Evolutionary conservation across 192 early-diverging fungal genomes (phyloP), one percentile per base, ranked within the genome.

Genomic region (Dissophora ornata): DNA sequence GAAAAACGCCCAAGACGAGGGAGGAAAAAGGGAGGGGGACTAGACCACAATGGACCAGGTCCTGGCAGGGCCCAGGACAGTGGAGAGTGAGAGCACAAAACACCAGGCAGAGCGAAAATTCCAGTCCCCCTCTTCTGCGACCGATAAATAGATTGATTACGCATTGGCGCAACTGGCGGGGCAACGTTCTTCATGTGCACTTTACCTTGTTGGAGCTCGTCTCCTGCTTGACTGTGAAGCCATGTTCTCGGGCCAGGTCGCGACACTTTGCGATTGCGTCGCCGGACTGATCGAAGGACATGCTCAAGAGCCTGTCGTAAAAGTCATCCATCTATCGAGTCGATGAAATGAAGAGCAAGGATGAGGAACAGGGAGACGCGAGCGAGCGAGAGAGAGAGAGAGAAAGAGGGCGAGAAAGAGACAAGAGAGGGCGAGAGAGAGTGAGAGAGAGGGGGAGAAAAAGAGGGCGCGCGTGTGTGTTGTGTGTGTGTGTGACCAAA

Each of bases 151-250:
- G 36, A 9, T 38, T 13, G 7, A 38, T 38, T 6, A 9, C 13
- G 36, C 36, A 9, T 13, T 38, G 13, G 36, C 13, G 36, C 13
- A 38, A 38, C 36, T 38, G 36, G 36, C 7, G 44, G 6, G 44
- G 15, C 6, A 45, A n/a, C 9, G n/a, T n/a, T n/a, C n/a, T n/a
- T n/a, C 44, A 45, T n/a, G n/a, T 4, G n/a, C 18, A 9, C 50
- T 60, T 71, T 82, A 84, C 85, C 74, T 81, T 84, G 64, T 82
- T 84, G 18, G 85, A 79, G 41, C 85, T 87, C n/a, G 83, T 80
- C 71, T 87, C 85, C 56, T 87, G 85, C 58, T 87, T 87, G 28
- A 87, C 81, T 21, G 83, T 87, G 41, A 87, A 87, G 12, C 85
- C 85, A 61, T 81, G 80, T 26, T 80, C 67, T 44, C 74, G 71